phyloP scores from a whole-genome alignment of 2,329 filamentous ascomycete genomes.

The Fusarium sp. region DNA sequence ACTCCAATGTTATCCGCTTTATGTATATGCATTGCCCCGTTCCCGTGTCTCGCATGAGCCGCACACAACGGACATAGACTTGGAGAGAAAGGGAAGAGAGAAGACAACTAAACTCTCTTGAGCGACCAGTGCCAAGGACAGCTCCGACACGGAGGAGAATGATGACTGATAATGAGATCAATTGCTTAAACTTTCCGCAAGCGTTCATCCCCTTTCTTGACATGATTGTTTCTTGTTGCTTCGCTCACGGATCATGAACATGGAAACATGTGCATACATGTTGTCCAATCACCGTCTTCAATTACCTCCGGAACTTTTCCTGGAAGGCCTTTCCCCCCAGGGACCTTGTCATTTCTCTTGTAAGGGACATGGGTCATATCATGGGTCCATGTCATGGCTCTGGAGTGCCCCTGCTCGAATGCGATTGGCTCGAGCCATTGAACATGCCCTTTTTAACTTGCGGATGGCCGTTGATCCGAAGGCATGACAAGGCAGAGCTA shows the following conservation, averaged over 20 bases:
- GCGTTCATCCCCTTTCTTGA: constrained; percentile 11
- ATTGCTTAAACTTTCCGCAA: constrained; percentile 12
- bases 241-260: constrained; percentile 2
- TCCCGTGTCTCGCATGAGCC: constrained; percentile 41
- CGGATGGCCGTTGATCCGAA: constrained; percentile 34
- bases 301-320: constrained; percentile 29
- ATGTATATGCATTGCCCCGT: constrained; percentile 12
- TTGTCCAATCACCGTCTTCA: constrained; percentile 15
- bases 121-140: constrained; percentile 16
- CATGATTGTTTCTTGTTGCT: constrained; percentile 21
- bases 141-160: constrained; percentile 3
- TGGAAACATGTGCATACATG: constrained; percentile 16
- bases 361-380: constrained; percentile 25
- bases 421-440: constrained; percentile 15
- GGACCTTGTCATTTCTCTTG: constrained; percentile 32
- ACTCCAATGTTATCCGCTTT: constrained; percentile 34
- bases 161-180: neutral
- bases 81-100: neutral
- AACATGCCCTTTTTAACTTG: constrained; percentile 17
- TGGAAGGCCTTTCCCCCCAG: constrained; percentile 13
- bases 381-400: constrained; percentile 22
- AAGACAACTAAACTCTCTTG: constrained; percentile 8
- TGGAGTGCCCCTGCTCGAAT: neutral
- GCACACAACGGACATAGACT: constrained; percentile 12
- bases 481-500: constrained; percentile 6